Base-by-base conservation (phyloP, 164 flowering plant species). In the Liquidambar formosana region DNA sequence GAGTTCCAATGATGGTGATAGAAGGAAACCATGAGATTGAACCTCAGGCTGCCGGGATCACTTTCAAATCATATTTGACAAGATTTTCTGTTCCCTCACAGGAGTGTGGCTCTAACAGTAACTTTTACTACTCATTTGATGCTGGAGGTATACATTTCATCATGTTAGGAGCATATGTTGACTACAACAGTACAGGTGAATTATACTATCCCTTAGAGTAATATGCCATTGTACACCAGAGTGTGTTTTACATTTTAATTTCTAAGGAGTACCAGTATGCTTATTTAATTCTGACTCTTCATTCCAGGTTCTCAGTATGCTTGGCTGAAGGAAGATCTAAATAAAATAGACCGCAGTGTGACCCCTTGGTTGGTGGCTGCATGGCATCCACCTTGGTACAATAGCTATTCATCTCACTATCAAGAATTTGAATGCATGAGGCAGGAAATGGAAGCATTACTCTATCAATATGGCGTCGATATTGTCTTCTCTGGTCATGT, bases 351-450 rank as follows among this genome's bases (percentile, higher is more conserved):
- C 70, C 84, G 94, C 2, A 60, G 26, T 10, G 78, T 81, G 57
- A 94, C 94, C 18, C 98, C 97, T 33, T 94, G 98, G 98, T 75
- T 94, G 43, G 89, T 94, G 54, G 97, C 97, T 70, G 85, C 96
- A 27, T 91, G 96, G 98, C 98, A 94, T 79, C 76, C 98, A 11
- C 98, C 98, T 28, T 94, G 98, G 98, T 94, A 94, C 62, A 94
- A 88, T 60, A 94, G 96, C 77, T 94, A 91, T 70, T 80, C 90
- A 28, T 90, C 98, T 4, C 98, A 94, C 71, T 94, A 94, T 73
- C 94, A 90, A 77, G 98, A 94, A 78, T 90, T 90, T 77, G 98
- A 94, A 72, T 94, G 98, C 85, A 94, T 91, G 98, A 87, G 97
- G 68, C 89, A 82, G 75, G 89, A 88, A 75, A 88, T 94, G 97